Evolutionary conservation across 106 monocot species (phyloP), one percentile per base, ranked within the genome.

Genomic region (Chionographis japonica): DNA sequence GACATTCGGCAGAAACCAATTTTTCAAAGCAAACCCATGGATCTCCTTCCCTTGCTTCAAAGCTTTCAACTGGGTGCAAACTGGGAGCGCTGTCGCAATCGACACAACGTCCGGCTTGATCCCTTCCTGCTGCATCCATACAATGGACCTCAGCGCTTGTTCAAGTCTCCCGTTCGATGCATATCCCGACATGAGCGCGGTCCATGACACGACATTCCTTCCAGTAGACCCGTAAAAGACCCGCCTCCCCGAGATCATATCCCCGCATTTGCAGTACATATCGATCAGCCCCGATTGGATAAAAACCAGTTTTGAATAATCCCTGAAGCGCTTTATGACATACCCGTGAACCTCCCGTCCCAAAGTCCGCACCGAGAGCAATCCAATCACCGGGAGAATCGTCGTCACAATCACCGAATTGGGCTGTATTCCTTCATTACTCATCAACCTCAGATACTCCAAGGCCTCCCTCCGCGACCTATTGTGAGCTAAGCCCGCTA

Each of bases 51-150:
- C 98, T 17, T 73, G 78, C 60, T 67, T 90, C 76, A 85, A 58
- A 4, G 81, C 90, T 65, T 76, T 87, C 46, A 93, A 58, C 54
- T 76, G 59, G 6, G 72, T 74, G 53, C 84, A 90, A 19, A 89
- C 80, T 1, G 93, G 93, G 3, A 98, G 74, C 27, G 63, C 81
- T 2, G 90, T 93, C 0, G 81, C 90, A 43, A 93, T 77, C 0
- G 83, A 63, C n/a, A 97, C 83, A 40, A 88, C 68, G 66, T 98
- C 98, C 2, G 93, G 93, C 64, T 54, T 83, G 8, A 98, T 35
- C 16, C 93, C 87, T 73, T 93, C 98, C 60, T 87, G 82, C 62
- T 93, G 98, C 98, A 98, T 98, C 93, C 93, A 98, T 37, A 78
- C 56, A 17, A 93, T 57, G 0, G 87, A 83, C 37, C 90, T 85